Conservation (phyloP, 2,329 filamentous ascomycete species). For the Colletotrichum navitas region DNA sequence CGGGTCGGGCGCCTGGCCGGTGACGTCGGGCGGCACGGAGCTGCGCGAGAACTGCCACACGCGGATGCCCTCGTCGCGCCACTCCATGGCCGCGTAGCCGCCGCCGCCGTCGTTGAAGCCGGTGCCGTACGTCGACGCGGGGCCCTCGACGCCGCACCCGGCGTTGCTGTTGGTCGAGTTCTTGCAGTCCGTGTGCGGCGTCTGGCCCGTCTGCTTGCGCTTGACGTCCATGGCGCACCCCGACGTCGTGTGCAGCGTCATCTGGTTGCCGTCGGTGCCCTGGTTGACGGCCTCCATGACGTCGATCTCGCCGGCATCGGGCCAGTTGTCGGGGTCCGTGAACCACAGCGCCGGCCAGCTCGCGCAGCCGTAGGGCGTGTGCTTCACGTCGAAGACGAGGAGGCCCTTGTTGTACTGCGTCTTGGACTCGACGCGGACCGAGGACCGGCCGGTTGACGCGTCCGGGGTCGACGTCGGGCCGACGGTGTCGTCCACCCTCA, state of each 20-base stretch:
- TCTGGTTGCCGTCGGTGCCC: constrained; percentile 66
- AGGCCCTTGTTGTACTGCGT: constrained; percentile 71
- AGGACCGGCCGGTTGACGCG: constrained; percentile 71
- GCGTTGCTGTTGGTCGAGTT: constrained; percentile 64
- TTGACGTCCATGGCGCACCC: constrained; percentile 66
- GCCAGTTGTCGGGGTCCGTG: constrained; percentile 71
- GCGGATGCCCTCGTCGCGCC: constrained; percentile 70
- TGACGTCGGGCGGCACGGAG: constrained; percentile 65
- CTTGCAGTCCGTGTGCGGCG: constrained; percentile 61
- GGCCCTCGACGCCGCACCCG: constrained; percentile 67
- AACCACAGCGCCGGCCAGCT: constrained; percentile 78
- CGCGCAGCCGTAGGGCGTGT: constrained; percentile 73
- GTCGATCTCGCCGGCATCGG: constrained; percentile 74
- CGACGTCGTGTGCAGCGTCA: constrained; percentile 70
- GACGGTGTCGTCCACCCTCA: constrained; percentile 72
- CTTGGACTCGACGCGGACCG: constrained; percentile 73
- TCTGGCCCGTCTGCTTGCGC: constrained; percentile 64
- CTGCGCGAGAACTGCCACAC: constrained; percentile 70
- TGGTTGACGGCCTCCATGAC: constrained; percentile 71
- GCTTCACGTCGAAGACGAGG: constrained; percentile 76
- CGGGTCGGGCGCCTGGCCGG: constrained; percentile 66
- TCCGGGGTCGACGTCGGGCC: constrained; percentile 60
- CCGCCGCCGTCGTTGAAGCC: constrained; percentile 67
- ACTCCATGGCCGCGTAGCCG: constrained; percentile 72
- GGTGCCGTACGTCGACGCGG: constrained; percentile 60